phyloP scores from a whole-genome alignment of 202 grass and related monocot genomes.

The Setaria viridis region DNA sequence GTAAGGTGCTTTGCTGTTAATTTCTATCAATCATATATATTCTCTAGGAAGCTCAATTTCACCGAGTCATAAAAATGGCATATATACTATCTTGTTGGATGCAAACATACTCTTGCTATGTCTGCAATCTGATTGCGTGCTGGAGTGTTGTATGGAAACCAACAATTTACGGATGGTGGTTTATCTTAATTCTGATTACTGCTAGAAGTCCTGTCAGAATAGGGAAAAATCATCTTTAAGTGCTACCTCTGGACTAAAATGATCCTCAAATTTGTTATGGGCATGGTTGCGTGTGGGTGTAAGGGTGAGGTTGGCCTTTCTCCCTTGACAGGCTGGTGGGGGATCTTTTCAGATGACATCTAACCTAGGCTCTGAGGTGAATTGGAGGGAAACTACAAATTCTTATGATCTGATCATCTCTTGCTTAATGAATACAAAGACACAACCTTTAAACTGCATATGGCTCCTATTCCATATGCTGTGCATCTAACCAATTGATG shows the following conservation, averaged over 20 bases:
- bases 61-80: slow-evolving; percentile 12
- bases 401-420: background rate
- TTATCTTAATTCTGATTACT: background rate
- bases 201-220: background rate
- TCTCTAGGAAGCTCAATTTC: slow-evolving; percentile 29
- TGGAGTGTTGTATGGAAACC: background rate
- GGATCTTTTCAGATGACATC: background rate
- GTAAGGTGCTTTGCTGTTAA: slow-evolving; percentile 49
- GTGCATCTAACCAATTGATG: background rate
- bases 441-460: slow-evolving; percentile 8
- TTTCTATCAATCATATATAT: slow-evolving; percentile 32
- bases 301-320: background rate
- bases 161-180: background rate
- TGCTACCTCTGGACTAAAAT: slow-evolving; percentile 14
- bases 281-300: background rate
- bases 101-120: slow-evolving; percentile 23
- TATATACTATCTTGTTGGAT: slow-evolving; percentile 24
- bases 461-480: background rate
- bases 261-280: slow-evolving; percentile 3
- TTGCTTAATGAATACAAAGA: slow-evolving; percentile 2
- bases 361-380: background rate
- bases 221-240: background rate
- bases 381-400: background rate
- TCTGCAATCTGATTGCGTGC: background rate
- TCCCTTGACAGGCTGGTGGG: background rate